phyloP scores from a whole-genome alignment of 495 filamentous ascomycete genomes.

The Chlorociboria aeruginascens region DNA sequence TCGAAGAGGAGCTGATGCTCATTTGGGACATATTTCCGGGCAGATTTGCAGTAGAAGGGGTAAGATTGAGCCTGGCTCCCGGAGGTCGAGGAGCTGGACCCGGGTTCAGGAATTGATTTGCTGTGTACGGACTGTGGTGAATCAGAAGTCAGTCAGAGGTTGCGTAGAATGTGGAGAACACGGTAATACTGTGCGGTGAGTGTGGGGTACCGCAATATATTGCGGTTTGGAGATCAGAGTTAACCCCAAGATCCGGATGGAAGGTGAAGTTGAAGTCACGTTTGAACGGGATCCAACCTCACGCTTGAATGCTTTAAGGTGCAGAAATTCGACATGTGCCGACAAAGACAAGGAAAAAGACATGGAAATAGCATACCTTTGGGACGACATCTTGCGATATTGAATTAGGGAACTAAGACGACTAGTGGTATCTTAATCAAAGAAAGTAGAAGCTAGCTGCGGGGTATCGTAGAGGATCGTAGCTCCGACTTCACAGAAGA shows the following conservation, averaged over 20 bases:
- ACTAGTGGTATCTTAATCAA: neutral
- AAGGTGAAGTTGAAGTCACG: too few species aligned
- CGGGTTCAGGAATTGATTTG: constrained; percentile 87
- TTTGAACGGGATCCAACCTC: too few species aligned
- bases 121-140: constrained; percentile 43
- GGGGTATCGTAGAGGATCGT: constrained; percentile 19
- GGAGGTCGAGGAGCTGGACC: constrained; percentile 89
- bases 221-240: too few species aligned
- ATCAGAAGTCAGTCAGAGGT: constrained; percentile 3
- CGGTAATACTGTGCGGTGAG: neutral
- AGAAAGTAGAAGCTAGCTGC: constrained; percentile 4
- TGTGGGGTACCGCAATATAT: too few species aligned
- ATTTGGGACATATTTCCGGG: constrained; percentile 71
- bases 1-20: constrained; percentile 32
- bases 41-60: constrained; percentile 52
- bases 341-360: neutral
- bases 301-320: too few species aligned
- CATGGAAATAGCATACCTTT: constrained; percentile 12
- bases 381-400: constrained; percentile 14
- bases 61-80: constrained; percentile 69
- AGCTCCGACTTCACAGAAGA: constrained; percentile 4
- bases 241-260: too few species aligned
- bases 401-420: neutral
- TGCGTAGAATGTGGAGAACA: neutral
- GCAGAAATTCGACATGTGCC: too few species aligned